These are phyloP conservation scores for Melanomma pulvis-pyrius DNA, from an alignment of 495 filamentous ascomycete genomes.

Conservation along the genomic window DNA sequence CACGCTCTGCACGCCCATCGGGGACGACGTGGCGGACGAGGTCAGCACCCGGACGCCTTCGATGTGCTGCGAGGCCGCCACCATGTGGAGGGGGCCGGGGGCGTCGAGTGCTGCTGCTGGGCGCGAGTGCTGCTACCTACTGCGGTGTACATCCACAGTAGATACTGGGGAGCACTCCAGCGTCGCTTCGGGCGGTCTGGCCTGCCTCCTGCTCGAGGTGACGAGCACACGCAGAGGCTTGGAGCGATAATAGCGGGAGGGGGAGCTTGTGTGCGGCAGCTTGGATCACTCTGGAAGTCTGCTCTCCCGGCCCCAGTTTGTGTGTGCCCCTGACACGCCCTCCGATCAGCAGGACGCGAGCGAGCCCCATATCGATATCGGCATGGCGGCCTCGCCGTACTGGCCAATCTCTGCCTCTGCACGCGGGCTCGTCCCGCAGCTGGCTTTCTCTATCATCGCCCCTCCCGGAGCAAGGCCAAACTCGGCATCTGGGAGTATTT, in stretches of 20 bases:
- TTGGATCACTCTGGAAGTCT: constrained; percentile 2
- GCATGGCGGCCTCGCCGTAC: constrained; percentile 7
- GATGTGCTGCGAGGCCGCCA: constrained; percentile 13
- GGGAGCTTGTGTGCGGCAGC: background rate
- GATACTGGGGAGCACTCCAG: no score
- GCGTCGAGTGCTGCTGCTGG: background rate
- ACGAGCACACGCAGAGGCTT: no score
- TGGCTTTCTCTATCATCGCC: background rate
- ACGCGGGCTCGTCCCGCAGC: constrained; percentile 22
- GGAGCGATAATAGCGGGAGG: no score
- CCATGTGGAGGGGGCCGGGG: background rate
- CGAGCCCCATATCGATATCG: constrained; percentile 5
- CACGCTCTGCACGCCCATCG: background rate
- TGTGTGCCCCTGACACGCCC: constrained; percentile 29
- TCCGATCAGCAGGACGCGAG: constrained; percentile 16
- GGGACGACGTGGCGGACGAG: constrained; percentile 10
- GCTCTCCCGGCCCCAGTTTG: background rate
- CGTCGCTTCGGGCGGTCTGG: no score
- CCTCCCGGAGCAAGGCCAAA: constrained; percentile 1
- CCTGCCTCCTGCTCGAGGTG: no score
- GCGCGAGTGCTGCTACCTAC: background rate
- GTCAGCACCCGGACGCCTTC: constrained; percentile 1
- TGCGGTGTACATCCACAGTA: no score
- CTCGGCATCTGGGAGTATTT: background rate
- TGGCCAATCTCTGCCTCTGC: constrained; percentile 19